Evolutionary conservation across 1,284 basidiomycete species (phyloP), one percentile per base, ranked within the genome.

Genomic region (Xanthoconium separans): DNA sequence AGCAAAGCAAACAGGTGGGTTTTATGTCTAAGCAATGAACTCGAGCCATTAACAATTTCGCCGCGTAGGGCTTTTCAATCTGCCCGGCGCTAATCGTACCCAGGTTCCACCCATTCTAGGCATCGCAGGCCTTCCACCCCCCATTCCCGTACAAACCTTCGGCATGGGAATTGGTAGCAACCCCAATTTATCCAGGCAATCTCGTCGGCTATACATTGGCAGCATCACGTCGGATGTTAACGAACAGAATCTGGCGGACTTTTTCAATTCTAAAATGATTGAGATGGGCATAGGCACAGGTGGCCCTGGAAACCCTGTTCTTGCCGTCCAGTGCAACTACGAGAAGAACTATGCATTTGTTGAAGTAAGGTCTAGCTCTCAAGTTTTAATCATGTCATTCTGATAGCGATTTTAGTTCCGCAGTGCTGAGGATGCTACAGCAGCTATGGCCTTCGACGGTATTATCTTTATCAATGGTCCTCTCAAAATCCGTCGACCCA

Each of bases 291-390:
- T 95, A 56, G 88, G 89, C 20, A 87, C 87, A n/a, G 85, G 86
- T 24, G 82, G 80, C n/a, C 82, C 87, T 15, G 93, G 91, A 34
- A 94, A 95, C 60, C 92, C 96, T 12, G 93, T 98, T 37, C 80
- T 95, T 24, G 87, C 88, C 11, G 94, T 96, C 2, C 93, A 97
- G 66, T 91, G 97, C 75, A 98, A 98, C 70, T 92, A 93, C 63
- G 97, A 98, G 72, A 98, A 98, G 80, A 93, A 93, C 62, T 98
- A 97, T 67, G 97, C 96, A 0, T 98, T 97, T 68, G 88, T 97
- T 52, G 95, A 98, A 78, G 94, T 94, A 68, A 59, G 78, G 62
- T 50, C 50, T 57, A 6, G 31, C 13, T 2, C 48, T 53, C 39
- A 24, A 33, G 27, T 44, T 31, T 27, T 36, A 15, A 29, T 30